phyloP scores from a whole-genome alignment of 129 eudicot species.

The Apium graveolens region DNA sequence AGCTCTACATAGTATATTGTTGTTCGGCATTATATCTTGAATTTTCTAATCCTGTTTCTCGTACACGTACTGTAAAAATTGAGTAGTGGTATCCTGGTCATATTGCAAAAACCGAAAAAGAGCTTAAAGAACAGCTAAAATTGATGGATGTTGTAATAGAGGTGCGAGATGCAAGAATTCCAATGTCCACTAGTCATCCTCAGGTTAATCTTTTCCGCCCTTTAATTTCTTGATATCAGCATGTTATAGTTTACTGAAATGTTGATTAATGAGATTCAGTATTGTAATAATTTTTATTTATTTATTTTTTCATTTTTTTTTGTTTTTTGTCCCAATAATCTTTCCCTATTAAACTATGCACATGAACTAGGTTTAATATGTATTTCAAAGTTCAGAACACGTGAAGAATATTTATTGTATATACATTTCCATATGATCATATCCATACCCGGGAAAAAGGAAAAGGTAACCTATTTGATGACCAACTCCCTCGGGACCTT shows the following conservation, averaged over 20 bases:
- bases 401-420: background rate
- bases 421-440: background rate
- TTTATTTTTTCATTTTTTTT: too few species aligned
- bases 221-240: background rate
- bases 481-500: background rate
- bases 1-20: constrained; percentile 5
- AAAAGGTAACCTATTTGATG: background rate
- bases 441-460: background rate
- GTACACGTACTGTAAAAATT: constrained; percentile 4
- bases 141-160: constrained; percentile 98
- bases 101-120: constrained; percentile 93
- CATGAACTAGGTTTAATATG: background rate
- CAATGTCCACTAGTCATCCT: constrained; percentile 90
- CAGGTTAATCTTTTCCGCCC: constrained; percentile 38
- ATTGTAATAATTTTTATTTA: too few species aligned
- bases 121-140: constrained; percentile 85
- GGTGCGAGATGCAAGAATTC: constrained; percentile 99
- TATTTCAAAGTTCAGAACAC: background rate
- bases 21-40: background rate
- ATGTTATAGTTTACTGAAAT: background rate
- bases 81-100: constrained; percentile 98
- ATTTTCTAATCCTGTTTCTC: constrained; percentile 9
- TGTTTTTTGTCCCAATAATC: background rate
- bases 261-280: background rate
- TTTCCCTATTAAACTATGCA: background rate